Evolutionary conservation across 352 stramenopile species (phyloP).

Genomic region (Phytophthora cryptogea): DNA sequence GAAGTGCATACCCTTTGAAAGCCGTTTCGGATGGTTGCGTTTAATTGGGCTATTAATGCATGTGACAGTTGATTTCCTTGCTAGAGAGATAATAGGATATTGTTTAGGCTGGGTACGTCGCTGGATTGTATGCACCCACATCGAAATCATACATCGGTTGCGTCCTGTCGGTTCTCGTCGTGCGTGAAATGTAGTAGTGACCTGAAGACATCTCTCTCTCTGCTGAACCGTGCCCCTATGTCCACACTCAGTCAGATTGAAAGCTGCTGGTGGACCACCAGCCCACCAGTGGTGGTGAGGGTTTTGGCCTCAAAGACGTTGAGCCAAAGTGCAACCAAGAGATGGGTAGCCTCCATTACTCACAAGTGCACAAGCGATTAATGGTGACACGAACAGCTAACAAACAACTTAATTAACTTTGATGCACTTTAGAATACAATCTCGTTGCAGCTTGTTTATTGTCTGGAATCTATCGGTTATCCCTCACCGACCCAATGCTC

Average conservation of each 20-base stretch:
- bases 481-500: constrained; percentile 7
- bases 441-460: constrained; percentile 32
- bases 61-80: neutral
- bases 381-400: neutral
- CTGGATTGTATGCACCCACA: neutral
- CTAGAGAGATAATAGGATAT: too few species aligned
- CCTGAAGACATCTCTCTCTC: too few species aligned
- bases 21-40: neutral
- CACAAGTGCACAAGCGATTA: constrained; percentile 4
- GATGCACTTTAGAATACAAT: constrained; percentile 21
- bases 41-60: neutral
- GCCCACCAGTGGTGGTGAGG: neutral
- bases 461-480: constrained; percentile 20
- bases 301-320: neutral
- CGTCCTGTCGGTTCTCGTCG: neutral
- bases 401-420: neutral
- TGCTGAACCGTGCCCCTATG: neutral
- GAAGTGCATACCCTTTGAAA: neutral
- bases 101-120: too few species aligned
- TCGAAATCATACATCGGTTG: neutral
- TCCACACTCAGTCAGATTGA: constrained; percentile 2
- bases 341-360: constrained; percentile 13
- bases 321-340: constrained; percentile 10
- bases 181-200: neutral
- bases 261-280: too few species aligned